Conservation (phyloP, 2,329 filamentous ascomycete genomes). For the Arthrobotrys iridis region DNA sequence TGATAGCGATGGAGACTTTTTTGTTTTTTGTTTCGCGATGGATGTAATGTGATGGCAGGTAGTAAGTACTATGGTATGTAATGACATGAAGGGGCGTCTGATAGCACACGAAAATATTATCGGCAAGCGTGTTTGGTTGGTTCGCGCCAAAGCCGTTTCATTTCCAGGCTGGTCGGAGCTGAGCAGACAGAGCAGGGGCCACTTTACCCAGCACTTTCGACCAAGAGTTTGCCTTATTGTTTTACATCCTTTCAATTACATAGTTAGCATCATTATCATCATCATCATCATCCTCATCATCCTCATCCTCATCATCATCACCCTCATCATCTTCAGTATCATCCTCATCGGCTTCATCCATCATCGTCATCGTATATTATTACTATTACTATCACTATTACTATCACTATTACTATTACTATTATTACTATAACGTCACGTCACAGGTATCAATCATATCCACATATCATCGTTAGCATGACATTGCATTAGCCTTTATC, state of each 20-base stretch:
- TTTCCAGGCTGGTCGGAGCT: neutral
- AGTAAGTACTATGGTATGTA: neutral
- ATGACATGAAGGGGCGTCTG: constrained; percentile 34
- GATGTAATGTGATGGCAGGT: neutral
- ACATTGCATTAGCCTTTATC: too few species aligned
- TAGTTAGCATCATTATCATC: neutral
- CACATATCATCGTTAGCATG: too few species aligned
- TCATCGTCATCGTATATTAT: too few species aligned
- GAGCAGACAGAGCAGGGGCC: constrained; percentile 13
- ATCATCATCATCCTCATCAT: neutral
- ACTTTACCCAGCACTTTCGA: constrained; percentile 22
- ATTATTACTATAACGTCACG: too few species aligned
- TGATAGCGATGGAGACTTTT: neutral
- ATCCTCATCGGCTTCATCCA: too few species aligned
- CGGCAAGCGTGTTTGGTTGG: constrained; percentile 35
- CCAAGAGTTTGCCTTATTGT: too few species aligned
- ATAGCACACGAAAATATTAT: constrained; percentile 28
- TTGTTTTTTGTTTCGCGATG: neutral
- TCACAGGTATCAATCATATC: too few species aligned
- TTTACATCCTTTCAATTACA: neutral
- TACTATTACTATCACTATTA: too few species aligned
- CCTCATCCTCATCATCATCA: too few species aligned
- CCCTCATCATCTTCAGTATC: too few species aligned
- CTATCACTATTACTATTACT: too few species aligned
- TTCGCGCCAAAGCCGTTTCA: constrained; percentile 48